Conservation (phyloP, 2,329 filamentous ascomycete species). For the Endothia cerciana region DNA sequence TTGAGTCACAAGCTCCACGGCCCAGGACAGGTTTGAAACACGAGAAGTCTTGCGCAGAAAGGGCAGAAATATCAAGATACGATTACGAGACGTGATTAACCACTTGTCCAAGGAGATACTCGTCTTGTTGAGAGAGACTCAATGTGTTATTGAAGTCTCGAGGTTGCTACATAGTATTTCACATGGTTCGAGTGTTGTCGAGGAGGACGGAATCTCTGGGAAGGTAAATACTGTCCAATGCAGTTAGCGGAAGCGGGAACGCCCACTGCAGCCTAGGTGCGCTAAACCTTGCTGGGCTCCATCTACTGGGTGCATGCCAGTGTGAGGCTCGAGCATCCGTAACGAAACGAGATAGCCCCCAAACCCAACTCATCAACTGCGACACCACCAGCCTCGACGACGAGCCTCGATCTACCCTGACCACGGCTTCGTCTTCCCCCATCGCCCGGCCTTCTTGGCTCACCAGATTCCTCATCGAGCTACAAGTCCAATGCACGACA, state of each 20-base stretch:
- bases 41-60: background rate
- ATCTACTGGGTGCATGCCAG: background rate
- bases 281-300: conserved; percentile 2
- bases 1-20: background rate
- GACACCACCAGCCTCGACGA: conserved; percentile 4
- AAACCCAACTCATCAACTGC: conserved; percentile 5
- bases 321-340: conserved; percentile 12
- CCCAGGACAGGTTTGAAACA: background rate
- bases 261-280: background rate
- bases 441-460: background rate
- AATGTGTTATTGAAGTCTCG: background rate
- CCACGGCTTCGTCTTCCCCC: background rate
- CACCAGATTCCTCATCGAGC: background rate
- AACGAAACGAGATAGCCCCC: conserved; percentile 2
- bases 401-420: background rate
- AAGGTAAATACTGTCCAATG: background rate
- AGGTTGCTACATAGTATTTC: background rate
- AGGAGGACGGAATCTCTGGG: background rate
- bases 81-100: background rate
- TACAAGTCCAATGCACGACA: conserved; percentile 6
- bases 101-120: background rate
- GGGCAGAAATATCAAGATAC: background rate
- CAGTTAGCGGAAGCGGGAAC: background rate
- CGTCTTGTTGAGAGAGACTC: background rate
- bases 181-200: background rate